Evolutionary conservation across 129 eudicot genomes (phyloP), one percentile per base, ranked within the genome.

Genomic region (Arctium minus): DNA sequence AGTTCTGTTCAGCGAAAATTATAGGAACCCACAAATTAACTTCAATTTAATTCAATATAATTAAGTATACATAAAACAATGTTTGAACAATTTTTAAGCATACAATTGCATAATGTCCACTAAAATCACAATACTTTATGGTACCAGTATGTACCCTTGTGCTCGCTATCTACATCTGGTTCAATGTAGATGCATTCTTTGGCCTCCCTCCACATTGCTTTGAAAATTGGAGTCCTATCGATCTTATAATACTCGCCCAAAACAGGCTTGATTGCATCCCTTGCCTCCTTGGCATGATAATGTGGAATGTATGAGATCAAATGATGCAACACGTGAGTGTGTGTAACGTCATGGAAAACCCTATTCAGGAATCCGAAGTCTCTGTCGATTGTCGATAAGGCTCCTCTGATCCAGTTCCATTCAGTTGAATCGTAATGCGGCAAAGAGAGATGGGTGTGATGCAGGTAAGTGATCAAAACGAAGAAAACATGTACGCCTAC

Each of bases 211-310:
- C 74, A 86, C 89, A 86, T 86, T 3, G 89, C 89, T 48, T 83
- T 86, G 0, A 86, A 73, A 2, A 86, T 86, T 1, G 89, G 89
- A 65, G 89, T 86, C 56, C 89, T 73, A 6, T 86, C 89, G 18
- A 82, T 82, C 85, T 86, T 84, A 75, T 86, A 86, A 79, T 74
- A 80, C 46, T 86, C 89, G 3, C 89, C 89, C 67, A 86, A 48
- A 12, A 86, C 65, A 0, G 89, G 87, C 33, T 83, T 86, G 82
- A 86, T 86, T 33, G 89, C 89, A 32, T 83, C 89, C 10, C 87
- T 70, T 0, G 89, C 89, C 76, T 86, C 89, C 86, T 77, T 83
- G 10, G 86, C 89, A 74, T 86, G 84, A 83, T 86, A 86, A 83
- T 83, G 87, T 74, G 89, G 89, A 35, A 86, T 86, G 84, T 82